These are phyloP conservation scores for Lignosus rhinocerotis DNA, from an alignment of 1,284 basidiomycete species.

Conservation along the genomic window DNA sequence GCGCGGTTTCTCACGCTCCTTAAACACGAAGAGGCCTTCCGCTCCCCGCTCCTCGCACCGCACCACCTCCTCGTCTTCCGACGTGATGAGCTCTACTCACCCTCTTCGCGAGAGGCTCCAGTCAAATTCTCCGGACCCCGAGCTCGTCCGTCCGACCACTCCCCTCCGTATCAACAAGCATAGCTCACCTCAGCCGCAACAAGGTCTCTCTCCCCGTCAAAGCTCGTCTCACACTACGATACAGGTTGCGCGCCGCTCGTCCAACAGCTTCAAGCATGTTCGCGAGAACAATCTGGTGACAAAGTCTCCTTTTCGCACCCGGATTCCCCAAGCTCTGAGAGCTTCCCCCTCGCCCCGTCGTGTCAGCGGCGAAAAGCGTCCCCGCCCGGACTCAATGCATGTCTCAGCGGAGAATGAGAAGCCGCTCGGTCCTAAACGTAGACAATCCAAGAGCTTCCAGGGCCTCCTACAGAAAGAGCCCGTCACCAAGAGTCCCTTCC, in stretches of 20 bases:
- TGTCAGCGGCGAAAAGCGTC: slow-evolving; percentile 73
- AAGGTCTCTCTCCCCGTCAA: slow-evolving; percentile 47
- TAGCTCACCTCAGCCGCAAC: slow-evolving; percentile 50
- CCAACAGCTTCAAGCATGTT: slow-evolving; percentile 82
- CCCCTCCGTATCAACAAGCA: slow-evolving; percentile 71
- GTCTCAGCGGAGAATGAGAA: slow-evolving; percentile 73
- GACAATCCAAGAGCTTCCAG: slow-evolving; percentile 75
- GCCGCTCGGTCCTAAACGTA: slow-evolving; percentile 67
- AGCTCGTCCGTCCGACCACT: slow-evolving; percentile 35
- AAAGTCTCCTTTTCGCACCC: slow-evolving; percentile 86
- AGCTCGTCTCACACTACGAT: slow-evolving; percentile 30
- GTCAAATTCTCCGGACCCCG: slow-evolving; percentile 61
- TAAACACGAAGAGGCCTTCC: slow-evolving; percentile 1
- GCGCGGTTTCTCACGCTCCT: slow-evolving; percentile 19
- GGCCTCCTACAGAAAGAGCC: slow-evolving; percentile 72
- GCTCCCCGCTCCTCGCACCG: slow-evolving; percentile 1
- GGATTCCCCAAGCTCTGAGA: slow-evolving; percentile 38
- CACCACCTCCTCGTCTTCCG: slow-evolving; percentile 15
- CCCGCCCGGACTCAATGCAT: slow-evolving; percentile 64
- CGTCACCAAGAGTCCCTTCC: slow-evolving; percentile 88
- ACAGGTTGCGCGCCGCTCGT: slow-evolving; percentile 68
- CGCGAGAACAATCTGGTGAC: slow-evolving; percentile 82
- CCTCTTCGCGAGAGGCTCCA: slow-evolving; percentile 61
- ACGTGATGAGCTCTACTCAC: slow-evolving; percentile 32
- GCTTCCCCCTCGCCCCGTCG: slow-evolving; percentile 49